Base-by-base conservation (phyloP, 305 asterid genomes). In the Plantago coronopus region DNA sequence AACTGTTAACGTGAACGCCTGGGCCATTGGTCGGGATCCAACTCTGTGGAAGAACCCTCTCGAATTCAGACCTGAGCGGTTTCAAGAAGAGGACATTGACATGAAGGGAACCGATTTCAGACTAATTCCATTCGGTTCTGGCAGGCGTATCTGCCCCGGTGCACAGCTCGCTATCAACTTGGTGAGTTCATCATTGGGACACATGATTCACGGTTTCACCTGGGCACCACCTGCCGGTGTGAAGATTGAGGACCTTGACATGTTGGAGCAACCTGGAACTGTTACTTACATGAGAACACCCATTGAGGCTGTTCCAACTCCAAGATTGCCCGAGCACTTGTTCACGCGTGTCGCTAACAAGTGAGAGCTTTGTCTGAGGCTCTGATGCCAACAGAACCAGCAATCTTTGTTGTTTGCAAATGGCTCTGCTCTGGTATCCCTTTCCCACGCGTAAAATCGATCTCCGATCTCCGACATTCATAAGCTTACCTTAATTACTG, bases 141-240 rank as follows among this genome's bases (percentile, higher is more conserved):
- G 89, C 20, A 76, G 94, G 62, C 75, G 94, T 13, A 63, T 82
- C 16, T 85, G 87, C 77, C 94, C 87, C 3, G 89, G 87, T 9
- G 89, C 94, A 21, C 89, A 80, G 40, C 87, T 85, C 3, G 94
- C 82, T 15, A 85, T 80, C n/a, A 63, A 70, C 62, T 65, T 85
- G 76, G 87, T 82, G 54, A 74, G 76, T 0, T 85, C 89, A 6
- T 74, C 77, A 82, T 27, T 85, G 71, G 94, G 94, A 7, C 94
- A 82, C 61, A 50, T 85, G 82, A 16, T 85, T 76, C 94, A 85
- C 51, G 76, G 82, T 42, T 85, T 84, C 69, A 43, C 57, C 0
- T 75, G 76, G 86, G 25, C 74, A 0, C 82, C 80, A 0, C 71
- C 86, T 6, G 51, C 65, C 0, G 83, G 91, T 5, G 68, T 63